These are phyloP conservation scores for Sugiyamaella chiloensis DNA, from an alignment of 805 yeast species.

Conservation along the genomic window DNA sequence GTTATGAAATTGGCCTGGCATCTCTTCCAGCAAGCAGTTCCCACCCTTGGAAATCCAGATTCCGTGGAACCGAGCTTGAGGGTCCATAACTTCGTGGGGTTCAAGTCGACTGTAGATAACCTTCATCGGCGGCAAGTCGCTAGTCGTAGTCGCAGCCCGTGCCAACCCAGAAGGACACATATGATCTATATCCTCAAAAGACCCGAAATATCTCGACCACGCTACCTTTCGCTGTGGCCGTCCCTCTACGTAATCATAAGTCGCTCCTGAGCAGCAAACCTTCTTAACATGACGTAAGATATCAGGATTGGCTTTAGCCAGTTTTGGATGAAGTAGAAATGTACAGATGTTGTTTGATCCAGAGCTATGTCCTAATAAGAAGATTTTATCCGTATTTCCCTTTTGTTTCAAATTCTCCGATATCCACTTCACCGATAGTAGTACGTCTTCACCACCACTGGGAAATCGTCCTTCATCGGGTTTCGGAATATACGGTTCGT, in stretches of 20 bases:
- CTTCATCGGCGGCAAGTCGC: background rate
- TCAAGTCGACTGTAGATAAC: background rate
- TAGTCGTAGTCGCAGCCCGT: background rate
- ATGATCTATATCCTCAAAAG: background rate
- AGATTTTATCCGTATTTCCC: background rate
- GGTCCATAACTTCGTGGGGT: background rate
- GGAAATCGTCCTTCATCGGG: background rate
- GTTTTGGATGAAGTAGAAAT: background rate
- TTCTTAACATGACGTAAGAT: background rate
- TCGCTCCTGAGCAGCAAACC: background rate
- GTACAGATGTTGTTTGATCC: background rate
- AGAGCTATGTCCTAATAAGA: background rate
- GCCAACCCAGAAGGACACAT: background rate
- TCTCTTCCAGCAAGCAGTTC: background rate
- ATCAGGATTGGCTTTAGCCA: background rate
- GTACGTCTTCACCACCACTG: background rate
- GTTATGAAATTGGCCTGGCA: background rate
- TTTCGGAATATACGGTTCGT: background rate
- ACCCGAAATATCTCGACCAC: slow-evolving; percentile 2
- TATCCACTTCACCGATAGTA: background rate
- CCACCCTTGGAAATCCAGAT: background rate
- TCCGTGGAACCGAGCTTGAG: background rate
- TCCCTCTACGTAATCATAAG: slow-evolving; percentile 3
- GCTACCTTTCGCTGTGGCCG: slow-evolving; percentile 3
- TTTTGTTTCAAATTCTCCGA: background rate